Conservation (phyloP, 1,284 basidiomycete genomes). For the Coriolopsis trogii region DNA sequence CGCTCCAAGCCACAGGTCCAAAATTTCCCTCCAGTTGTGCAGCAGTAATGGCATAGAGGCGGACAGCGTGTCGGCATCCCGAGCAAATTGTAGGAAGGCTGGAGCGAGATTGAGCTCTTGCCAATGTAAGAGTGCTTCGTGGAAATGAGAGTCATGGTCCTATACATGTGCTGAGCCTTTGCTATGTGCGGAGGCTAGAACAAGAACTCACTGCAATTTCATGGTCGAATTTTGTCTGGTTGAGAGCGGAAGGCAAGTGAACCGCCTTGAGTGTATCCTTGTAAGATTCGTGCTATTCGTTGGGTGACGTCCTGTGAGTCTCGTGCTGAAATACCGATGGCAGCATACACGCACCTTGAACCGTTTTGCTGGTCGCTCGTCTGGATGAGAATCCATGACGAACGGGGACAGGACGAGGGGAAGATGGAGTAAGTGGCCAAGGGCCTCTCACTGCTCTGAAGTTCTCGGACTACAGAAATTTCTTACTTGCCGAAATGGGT, state of each 20-base stretch:
- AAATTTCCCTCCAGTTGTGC: constrained; percentile 75
- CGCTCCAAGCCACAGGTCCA: constrained; percentile 61
- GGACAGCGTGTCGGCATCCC: constrained; percentile 61
- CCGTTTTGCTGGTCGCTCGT: constrained; percentile 38
- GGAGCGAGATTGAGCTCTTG: constrained; percentile 80
- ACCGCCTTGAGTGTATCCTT: constrained; percentile 66
- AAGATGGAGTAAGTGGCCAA: neutral
- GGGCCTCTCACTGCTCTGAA: neutral
- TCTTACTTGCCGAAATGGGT: no score
- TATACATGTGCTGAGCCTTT: constrained; percentile 30
- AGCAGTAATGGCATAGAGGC: constrained; percentile 81
- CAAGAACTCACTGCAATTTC: constrained; percentile 55
- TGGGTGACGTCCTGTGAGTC: neutral
- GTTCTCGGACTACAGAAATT: neutral
- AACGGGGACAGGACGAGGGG: neutral
- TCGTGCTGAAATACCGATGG: neutral
- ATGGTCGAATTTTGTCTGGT: constrained; percentile 57
- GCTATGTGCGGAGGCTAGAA: neutral
- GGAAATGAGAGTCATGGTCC: constrained; percentile 78
- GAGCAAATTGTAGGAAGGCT: constrained; percentile 73
- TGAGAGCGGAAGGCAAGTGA: constrained; percentile 68
- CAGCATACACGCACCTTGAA: constrained; percentile 35
- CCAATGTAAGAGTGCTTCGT: constrained; percentile 71
- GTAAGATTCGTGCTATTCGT: constrained; percentile 70
- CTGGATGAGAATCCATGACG: constrained; percentile 22